These are phyloP conservation scores for Beauveria sp. DNA, from an alignment of 2,329 filamentous ascomycete species.

Conservation along the genomic window DNA sequence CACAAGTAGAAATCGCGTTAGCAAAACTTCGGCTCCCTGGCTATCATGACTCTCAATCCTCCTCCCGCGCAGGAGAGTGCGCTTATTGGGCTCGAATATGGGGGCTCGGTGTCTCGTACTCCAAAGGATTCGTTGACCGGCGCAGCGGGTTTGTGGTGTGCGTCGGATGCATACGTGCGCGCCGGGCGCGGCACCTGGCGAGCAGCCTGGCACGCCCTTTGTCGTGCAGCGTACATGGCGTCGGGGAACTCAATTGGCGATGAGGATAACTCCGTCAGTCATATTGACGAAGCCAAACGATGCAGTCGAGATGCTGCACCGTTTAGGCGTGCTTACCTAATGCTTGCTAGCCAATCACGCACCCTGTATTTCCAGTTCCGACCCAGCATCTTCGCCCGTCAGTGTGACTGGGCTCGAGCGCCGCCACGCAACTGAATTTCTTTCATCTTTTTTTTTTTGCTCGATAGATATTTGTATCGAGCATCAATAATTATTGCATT, in stretches of 20 bases:
- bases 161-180: constrained; percentile 47
- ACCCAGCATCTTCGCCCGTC: not conserved
- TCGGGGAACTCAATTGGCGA: constrained; percentile 25
- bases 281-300: not conserved
- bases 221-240: constrained; percentile 36
- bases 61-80: not conserved
- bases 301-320: not conserved
- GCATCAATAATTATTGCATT: not conserved
- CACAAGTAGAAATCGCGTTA: constrained; percentile 1
- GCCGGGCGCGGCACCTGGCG: constrained; percentile 30
- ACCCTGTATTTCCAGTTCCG: not conserved
- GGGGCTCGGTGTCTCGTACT: constrained; percentile 33
- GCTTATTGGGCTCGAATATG: not conserved
- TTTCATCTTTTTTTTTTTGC: not conserved
- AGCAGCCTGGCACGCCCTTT: constrained; percentile 32
- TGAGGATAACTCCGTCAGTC: not conserved
- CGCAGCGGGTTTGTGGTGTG: constrained; percentile 39
- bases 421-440: not conserved
- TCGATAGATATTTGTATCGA: not conserved
- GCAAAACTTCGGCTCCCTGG: constrained; percentile 1
- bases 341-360: not conserved
- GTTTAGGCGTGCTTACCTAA: not conserved
- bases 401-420: not conserved
- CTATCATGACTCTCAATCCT: not conserved
- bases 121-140: constrained; percentile 46